These are phyloP conservation scores for Pyrenula massariospora DNA, from an alignment of 495 filamentous ascomycete genomes.

Conservation along the genomic window DNA sequence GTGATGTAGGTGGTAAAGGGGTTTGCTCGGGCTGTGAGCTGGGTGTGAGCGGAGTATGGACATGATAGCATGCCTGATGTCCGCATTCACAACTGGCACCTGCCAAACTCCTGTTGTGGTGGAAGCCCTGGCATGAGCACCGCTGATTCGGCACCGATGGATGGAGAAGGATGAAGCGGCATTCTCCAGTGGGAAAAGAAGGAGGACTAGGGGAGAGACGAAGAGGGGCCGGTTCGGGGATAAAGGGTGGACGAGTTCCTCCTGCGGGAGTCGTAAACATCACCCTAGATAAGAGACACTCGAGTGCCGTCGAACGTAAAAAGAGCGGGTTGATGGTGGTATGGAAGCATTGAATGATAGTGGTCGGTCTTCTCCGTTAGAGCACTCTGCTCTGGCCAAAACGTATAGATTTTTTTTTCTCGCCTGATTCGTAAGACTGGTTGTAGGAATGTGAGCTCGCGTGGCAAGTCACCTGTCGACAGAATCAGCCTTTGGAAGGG, in stretches of 20 bases:
- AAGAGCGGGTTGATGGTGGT: not conserved
- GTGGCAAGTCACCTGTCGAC: not conserved
- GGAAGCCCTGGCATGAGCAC: conserved; percentile 18
- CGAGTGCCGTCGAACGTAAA: not conserved
- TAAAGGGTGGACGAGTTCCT: not conserved
- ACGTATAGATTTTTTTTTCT: too few species aligned
- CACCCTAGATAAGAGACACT: not conserved
- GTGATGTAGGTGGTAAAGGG: not conserved
- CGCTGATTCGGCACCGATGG: conserved; percentile 11
- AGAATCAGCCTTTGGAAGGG: not conserved
- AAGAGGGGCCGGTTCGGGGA: not conserved
- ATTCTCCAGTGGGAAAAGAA: conserved; percentile 18
- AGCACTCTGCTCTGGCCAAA: too few species aligned
- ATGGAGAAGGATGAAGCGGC: conserved; percentile 14
- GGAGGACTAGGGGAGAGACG: not conserved
- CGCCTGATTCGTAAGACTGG: too few species aligned
- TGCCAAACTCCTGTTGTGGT: conserved; percentile 9
- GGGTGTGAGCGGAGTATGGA: conserved; percentile 2
- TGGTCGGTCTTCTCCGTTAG: not conserved
- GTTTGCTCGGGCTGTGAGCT: not conserved
- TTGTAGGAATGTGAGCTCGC: too few species aligned
- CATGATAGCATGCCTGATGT: conserved; percentile 23
- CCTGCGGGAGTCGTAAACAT: not conserved
- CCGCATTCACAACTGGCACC: conserved; percentile 21
- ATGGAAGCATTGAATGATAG: not conserved